Conservation (phyloP, 768 basidiomycete genomes). For the Mycena albidolilacea region DNA sequence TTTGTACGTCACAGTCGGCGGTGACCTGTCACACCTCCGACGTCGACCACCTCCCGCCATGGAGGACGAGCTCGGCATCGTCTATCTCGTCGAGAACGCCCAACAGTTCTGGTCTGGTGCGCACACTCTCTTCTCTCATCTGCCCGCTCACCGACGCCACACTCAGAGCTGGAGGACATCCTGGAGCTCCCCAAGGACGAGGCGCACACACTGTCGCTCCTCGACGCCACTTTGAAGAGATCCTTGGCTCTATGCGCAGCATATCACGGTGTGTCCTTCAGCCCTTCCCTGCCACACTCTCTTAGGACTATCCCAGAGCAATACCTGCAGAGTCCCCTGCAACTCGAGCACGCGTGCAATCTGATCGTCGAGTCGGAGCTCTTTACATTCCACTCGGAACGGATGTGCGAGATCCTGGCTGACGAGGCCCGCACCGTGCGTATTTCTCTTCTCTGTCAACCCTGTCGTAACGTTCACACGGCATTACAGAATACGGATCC, state of each 20-base stretch:
- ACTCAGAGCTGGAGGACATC: slow-evolving; percentile 89
- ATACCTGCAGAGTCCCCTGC: slow-evolving; percentile 87
- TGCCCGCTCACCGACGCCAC: slow-evolving; percentile 13
- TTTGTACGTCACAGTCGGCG: not conserved
- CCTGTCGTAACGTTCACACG: slow-evolving; percentile 29
- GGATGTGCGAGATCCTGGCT: slow-evolving; percentile 88
- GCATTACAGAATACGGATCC: slow-evolving; percentile 83
- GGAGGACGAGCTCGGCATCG: slow-evolving; percentile 83
- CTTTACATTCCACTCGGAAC: slow-evolving; percentile 91
- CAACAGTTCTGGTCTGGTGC: slow-evolving; percentile 94
- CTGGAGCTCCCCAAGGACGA: slow-evolving; percentile 76
- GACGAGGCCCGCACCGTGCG: slow-evolving; percentile 78
- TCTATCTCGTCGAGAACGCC: slow-evolving; percentile 85
- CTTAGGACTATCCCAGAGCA: slow-evolving; percentile 63
- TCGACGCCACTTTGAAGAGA: slow-evolving; percentile 85
- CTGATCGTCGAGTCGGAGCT: slow-evolving; percentile 88
- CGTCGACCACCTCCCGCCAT: slow-evolving; percentile 47
- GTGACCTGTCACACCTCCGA: too few relatives aligned
- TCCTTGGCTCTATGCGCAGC: slow-evolving; percentile 85
- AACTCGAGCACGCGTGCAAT: slow-evolving; percentile 87
- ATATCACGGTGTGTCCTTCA: slow-evolving; percentile 81
- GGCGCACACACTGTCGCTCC: slow-evolving; percentile 73
- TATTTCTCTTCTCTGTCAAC: slow-evolving; percentile 23
- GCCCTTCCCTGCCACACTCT: slow-evolving; percentile 7
- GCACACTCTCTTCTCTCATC: slow-evolving; percentile 44